These are phyloP conservation scores for Phaeosphaeriaceae sp. DNA, from an alignment of 2,329 filamentous ascomycete genomes.

Conservation along the genomic window DNA sequence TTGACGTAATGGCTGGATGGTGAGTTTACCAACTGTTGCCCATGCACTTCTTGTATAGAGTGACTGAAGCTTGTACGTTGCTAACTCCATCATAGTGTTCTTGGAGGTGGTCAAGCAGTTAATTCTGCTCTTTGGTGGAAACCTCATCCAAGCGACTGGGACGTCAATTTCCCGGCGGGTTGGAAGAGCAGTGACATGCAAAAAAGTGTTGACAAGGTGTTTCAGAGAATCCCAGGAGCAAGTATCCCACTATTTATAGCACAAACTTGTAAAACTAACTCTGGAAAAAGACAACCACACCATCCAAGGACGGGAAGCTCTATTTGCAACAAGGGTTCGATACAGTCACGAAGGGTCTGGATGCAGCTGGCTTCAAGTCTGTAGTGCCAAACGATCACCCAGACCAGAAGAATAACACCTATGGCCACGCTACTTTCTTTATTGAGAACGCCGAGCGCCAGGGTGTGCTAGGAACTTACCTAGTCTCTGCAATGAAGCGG, in stretches of 20 bases:
- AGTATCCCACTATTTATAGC: neutral
- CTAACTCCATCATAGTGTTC: constrained; percentile 46
- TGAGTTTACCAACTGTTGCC: constrained; percentile 9
- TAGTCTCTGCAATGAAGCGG: constrained; percentile 63
- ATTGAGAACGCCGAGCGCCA: constrained; percentile 68
- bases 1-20: constrained; percentile 73
- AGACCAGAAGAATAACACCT: constrained; percentile 66
- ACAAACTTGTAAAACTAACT: neutral
- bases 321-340: constrained; percentile 70
- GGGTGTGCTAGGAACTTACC: constrained; percentile 72
- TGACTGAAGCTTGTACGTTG: neutral
- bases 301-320: constrained; percentile 67
- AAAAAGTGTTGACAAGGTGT: constrained; percentile 64
- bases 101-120: constrained; percentile 70
- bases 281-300: constrained; percentile 59
- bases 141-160: constrained; percentile 68
- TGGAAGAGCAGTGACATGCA: constrained; percentile 70
- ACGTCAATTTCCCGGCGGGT: constrained; percentile 71
- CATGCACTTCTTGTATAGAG: neutral
- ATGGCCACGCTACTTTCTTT: constrained; percentile 67
- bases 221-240: constrained; percentile 64
- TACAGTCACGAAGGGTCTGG: constrained; percentile 64
- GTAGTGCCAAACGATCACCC: constrained; percentile 66
- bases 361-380: constrained; percentile 64
- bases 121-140: constrained; percentile 72